Percentiles rank a stretch among this genome's conserved stretches.
Evolutionary conservation across 148 eudicot species (phyloP).

Genomic region (Limonium bicolor): DNA sequence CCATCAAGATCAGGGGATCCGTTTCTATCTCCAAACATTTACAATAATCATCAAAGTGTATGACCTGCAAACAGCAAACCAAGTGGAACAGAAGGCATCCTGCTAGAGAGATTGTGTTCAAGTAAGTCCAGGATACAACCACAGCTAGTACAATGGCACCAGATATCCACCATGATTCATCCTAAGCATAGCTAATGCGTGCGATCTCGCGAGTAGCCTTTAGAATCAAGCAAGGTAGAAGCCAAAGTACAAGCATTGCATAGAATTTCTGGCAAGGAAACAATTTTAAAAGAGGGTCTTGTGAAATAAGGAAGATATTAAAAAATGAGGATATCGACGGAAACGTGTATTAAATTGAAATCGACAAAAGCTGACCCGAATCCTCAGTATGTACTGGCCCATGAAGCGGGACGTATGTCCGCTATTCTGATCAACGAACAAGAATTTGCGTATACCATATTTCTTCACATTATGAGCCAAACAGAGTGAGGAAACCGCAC

Average conservation of each 20-base stretch:
- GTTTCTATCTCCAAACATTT: constrained; percentile 60
- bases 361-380: constrained; percentile 36
- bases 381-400: constrained; percentile 35
- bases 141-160: background rate
- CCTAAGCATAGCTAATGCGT: constrained; percentile 14
- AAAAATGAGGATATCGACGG: background rate
- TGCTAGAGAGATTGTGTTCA: constrained; percentile 40
- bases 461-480: constrained; percentile 41
- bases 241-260: constrained; percentile 32
- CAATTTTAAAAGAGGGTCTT: background rate
- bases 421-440: constrained; percentile 45
- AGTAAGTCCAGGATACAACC: constrained; percentile 11
- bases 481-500: constrained; percentile 51
- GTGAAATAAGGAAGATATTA: background rate
- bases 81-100: constrained; percentile 70
- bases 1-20: constrained; percentile 33
- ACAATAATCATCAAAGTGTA: constrained; percentile 78
- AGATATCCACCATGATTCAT: background rate
- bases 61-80: constrained; percentile 76
- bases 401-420: constrained; percentile 34
- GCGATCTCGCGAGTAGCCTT: constrained; percentile 56
- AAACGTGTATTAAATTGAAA: too few species aligned
- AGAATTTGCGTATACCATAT: constrained; percentile 40
- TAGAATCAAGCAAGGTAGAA: constrained; percentile 46
- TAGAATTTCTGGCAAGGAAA: background rate